phyloP scores from a whole-genome alignment of 148 eudicot genomes.

The Chenopodium berlandieri region DNA sequence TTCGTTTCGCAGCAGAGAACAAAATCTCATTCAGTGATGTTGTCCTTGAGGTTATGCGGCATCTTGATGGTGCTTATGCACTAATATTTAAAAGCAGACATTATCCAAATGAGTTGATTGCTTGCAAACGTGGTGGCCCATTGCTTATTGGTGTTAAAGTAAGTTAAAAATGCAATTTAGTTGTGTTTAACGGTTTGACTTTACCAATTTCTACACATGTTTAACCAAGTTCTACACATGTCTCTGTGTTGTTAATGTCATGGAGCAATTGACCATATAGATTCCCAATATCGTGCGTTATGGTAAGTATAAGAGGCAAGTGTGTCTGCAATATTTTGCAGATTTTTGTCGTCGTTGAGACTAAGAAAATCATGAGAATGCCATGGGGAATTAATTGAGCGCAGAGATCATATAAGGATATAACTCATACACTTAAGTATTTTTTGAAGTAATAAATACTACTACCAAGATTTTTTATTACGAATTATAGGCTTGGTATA shows the following conservation, averaged over 20 bases:
- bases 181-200: background rate
- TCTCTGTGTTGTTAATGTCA: background rate
- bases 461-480: background rate
- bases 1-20: slow-evolving; percentile 58
- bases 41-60: slow-evolving; percentile 98
- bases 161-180: slow-evolving; percentile 23
- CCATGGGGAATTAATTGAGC: background rate
- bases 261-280: background rate
- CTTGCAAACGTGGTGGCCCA: slow-evolving; percentile 99
- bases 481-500: background rate
- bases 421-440: background rate
- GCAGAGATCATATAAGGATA: background rate
- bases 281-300: no score
- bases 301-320: background rate
- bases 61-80: slow-evolving; percentile 99
- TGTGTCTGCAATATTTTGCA: background rate
- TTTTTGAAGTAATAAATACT: background rate
- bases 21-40: slow-evolving; percentile 79
- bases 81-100: slow-evolving; percentile 92
- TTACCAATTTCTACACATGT: background rate
- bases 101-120: slow-evolving; percentile 95
- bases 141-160: slow-evolving; percentile 97
- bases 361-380: background rate
- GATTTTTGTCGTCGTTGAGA: background rate
- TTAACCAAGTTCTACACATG: background rate